phyloP scores from a whole-genome alignment of 2,329 filamentous ascomycete species.

The Stachybotrys chlorohalonatus region DNA sequence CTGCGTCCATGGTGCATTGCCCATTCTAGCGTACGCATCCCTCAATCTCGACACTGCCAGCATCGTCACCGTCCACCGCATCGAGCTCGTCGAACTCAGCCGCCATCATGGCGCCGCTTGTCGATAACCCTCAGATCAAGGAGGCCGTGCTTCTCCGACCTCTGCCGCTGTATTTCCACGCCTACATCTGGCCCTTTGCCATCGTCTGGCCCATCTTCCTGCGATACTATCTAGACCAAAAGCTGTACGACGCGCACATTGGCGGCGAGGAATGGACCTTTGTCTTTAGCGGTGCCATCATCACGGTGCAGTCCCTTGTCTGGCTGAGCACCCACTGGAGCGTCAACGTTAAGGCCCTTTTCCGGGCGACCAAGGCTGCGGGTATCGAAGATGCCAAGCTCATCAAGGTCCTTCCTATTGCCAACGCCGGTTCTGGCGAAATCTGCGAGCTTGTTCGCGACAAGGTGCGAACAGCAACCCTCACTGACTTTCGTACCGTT shows the following conservation, averaged over 20 bases:
- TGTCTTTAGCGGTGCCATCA: conserved; percentile 81
- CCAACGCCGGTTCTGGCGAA: conserved; percentile 82
- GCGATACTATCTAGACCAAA: conserved; percentile 72
- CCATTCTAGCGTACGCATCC: neutral
- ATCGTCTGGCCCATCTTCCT: conserved; percentile 90
- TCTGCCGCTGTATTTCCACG: conserved; percentile 68
- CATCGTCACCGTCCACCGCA: neutral
- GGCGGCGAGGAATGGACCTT: conserved; percentile 97
- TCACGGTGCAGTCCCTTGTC: conserved; percentile 77
- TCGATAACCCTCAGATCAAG: conserved; percentile 86
- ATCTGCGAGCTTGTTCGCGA: conserved; percentile 78
- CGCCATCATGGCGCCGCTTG: conserved; percentile 65
- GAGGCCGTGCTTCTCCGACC: conserved; percentile 82
- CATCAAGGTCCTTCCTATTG: conserved; percentile 86
- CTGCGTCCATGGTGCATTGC: neutral
- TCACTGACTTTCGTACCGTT: neutral
- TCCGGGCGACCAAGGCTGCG: conserved; percentile 66
- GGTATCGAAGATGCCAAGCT: conserved; percentile 66
- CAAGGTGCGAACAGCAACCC: conserved; percentile 33
- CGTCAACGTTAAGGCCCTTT: conserved; percentile 72
- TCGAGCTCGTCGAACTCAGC: neutral
- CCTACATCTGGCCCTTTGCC: conserved; percentile 89
- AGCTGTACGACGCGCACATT: conserved; percentile 85
- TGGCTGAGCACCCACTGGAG: conserved; percentile 99
- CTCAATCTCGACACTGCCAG: neutral